phyloP scores from a whole-genome alignment of 106 monocot genomes.

The Gastrodia elata region DNA sequence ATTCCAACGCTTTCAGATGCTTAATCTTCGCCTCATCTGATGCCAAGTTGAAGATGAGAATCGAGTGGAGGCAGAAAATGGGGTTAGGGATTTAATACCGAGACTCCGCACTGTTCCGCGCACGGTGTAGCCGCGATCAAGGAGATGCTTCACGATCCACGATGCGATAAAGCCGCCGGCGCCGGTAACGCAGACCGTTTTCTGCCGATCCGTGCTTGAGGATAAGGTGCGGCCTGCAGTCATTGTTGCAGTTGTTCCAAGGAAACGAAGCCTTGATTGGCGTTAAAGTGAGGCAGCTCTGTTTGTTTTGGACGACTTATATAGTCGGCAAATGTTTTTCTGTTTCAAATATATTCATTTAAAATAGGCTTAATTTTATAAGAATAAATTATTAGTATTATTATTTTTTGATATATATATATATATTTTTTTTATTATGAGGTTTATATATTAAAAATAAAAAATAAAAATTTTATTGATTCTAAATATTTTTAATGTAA shows the following conservation, averaged over 20 bases:
- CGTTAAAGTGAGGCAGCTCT: no score
- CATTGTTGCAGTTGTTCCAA: not conserved
- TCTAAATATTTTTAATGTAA: no score
- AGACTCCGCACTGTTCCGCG: constrained; percentile 12
- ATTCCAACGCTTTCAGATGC: constrained; percentile 50
- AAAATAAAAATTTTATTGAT: no score
- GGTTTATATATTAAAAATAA: no score
- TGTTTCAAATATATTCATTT: no score
- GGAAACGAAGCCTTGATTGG: no score
- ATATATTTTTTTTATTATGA: no score
- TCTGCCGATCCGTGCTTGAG: not conserved
- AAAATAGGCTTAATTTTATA: no score
- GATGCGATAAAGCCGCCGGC: constrained; percentile 17
- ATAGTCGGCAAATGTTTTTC: no score
- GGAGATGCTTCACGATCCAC: constrained; percentile 18
- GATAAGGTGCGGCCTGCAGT: not conserved
- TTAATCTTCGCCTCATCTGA: constrained; percentile 67
- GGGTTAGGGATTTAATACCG: not conserved
- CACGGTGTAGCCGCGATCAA: constrained; percentile 11
- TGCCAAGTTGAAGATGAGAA: not conserved
- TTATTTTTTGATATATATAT: no score
- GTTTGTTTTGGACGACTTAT: no score
- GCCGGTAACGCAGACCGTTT: constrained; percentile 15
- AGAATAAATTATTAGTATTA: no score
- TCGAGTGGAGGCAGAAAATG: not conserved